These are phyloP conservation scores for Schoenoplectus tabernaemontani DNA, from an alignment of 202 grass and related monocot species.

Conservation along the genomic window DNA sequence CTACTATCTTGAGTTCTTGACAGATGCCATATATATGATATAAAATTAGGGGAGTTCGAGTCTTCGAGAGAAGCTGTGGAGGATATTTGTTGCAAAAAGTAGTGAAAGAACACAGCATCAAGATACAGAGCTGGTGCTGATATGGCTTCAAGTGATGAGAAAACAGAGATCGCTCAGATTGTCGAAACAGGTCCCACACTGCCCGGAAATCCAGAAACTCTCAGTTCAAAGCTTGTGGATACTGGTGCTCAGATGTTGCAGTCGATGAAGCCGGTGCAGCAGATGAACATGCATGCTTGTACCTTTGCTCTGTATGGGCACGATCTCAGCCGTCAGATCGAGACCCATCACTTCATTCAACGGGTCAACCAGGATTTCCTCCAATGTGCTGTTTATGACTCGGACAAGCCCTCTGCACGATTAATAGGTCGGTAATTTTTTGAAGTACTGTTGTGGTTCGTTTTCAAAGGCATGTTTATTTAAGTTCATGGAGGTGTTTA, in stretches of 20 bases:
- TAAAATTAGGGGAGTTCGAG: not conserved
- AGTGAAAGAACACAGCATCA: not conserved
- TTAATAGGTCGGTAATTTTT: constrained; percentile 39
- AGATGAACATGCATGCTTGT: constrained; percentile 28
- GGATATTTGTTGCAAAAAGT: not conserved
- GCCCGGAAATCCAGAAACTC: constrained; percentile 31
- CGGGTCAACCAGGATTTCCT: constrained; percentile 76
- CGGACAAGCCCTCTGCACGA: constrained; percentile 46
- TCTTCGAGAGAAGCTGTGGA: too few relatives aligned
- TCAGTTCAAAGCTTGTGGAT: constrained; percentile 39
- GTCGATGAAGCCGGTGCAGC: constrained; percentile 48
- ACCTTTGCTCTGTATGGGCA: constrained; percentile 42
- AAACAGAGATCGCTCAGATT: not conserved
- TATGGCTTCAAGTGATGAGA: constrained; percentile 64
- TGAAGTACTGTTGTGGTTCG: not conserved
- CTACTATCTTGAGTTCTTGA: too few relatives aligned
- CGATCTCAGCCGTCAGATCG: constrained; percentile 53
- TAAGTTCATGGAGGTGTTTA: not conserved
- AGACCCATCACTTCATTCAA: constrained; percentile 65
- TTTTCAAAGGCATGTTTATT: not conserved
- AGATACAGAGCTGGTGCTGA: not conserved
- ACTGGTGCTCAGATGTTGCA: constrained; percentile 45
- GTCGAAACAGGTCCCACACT: not conserved
- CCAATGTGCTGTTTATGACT: constrained; percentile 87
- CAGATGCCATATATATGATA: too few relatives aligned